These are phyloP conservation scores for Hypomyces rosellus DNA, from an alignment of 2,329 filamentous ascomycete species.

Conservation along the genomic window DNA sequence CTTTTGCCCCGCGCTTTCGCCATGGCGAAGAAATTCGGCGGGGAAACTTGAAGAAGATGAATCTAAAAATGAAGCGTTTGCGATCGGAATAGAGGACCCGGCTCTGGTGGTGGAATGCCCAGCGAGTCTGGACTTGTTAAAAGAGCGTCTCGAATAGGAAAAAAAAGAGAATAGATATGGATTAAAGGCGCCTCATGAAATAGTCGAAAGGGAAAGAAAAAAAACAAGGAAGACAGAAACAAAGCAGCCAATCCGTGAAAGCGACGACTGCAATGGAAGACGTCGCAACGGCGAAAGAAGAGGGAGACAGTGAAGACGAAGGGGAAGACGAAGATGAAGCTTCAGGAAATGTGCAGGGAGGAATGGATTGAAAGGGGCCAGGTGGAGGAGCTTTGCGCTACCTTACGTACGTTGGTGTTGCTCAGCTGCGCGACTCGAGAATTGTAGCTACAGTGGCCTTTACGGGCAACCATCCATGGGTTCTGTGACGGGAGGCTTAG, in stretches of 20 bases:
- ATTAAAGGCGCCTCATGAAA: conserved; percentile 11
- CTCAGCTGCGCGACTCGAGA: conserved; percentile 16
- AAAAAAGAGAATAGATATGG: neutral
- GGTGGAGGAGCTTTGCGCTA: conserved; percentile 6
- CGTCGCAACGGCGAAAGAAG: conserved; percentile 12
- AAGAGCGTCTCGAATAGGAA: conserved; percentile 11
- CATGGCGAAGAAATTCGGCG: conserved; percentile 21
- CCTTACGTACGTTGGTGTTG: conserved; percentile 9
- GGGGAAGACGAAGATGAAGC: conserved; percentile 12
- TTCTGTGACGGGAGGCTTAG: neutral
- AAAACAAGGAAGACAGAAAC: conserved; percentile 3
- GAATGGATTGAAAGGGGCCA: conserved; percentile 14
- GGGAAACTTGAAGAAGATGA: conserved; percentile 1
- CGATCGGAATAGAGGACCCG: too few relatives aligned
- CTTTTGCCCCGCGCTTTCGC: conserved; percentile 31
- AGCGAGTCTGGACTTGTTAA: conserved; percentile 3
- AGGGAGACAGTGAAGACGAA: conserved; percentile 9
- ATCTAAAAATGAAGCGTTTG: conserved; percentile 3
- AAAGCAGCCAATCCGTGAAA: conserved; percentile 3
- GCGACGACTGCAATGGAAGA: conserved; percentile 9
- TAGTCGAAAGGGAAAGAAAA: conserved; percentile 9
- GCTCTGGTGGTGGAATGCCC: neutral
- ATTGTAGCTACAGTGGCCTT: conserved; percentile 36
- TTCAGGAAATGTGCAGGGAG: conserved; percentile 10
- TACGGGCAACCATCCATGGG: conserved; percentile 19